Evolutionary conservation across 345 rosid genomes (phyloP).

Genomic region (Chamaenerion angustifolium): DNA sequence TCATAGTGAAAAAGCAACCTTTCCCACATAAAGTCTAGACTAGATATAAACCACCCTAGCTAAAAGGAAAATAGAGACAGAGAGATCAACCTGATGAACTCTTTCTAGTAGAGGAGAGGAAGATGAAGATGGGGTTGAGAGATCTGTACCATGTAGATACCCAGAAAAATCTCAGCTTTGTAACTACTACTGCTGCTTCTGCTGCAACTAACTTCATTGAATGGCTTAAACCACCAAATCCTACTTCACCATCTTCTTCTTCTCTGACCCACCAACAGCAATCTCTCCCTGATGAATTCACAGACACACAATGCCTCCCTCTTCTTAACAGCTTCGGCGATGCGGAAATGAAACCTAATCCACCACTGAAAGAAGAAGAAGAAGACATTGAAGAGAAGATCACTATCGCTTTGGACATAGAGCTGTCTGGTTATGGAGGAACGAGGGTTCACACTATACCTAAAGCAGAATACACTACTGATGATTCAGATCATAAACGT

Average conservation of each 20-base stretch:
- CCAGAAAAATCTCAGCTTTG: slow-evolving; percentile 16
- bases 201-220: slow-evolving; percentile 37
- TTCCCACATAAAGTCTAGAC: slow-evolving; percentile 36
- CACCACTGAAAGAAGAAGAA: slow-evolving; percentile 22
- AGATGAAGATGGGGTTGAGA: slow-evolving; percentile 40
- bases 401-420: slow-evolving; percentile 53
- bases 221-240: too few species aligned
- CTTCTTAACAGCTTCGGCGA: slow-evolving; percentile 36
- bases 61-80: neutral
- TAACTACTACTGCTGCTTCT: slow-evolving; percentile 20
- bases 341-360: slow-evolving; percentile 7
- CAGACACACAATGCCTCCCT: slow-evolving; percentile 28
- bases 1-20: slow-evolving; percentile 13
- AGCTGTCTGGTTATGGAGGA: slow-evolving; percentile 20
- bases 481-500: neutral
- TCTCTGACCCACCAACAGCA: slow-evolving; percentile 4
- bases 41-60: slow-evolving; percentile 9
- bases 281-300: slow-evolving; percentile 12
- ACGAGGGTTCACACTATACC: neutral
- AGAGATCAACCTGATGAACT: too few species aligned
- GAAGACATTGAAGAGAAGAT: slow-evolving; percentile 21
- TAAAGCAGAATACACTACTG: neutral
- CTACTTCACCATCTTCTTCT: slow-evolving; percentile 12
- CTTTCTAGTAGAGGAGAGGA: too few species aligned
- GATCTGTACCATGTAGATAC: slow-evolving; percentile 21